Percentiles rank a stretch among this genome's conserved stretches.
Conservation (phyloP, 257 asterid species). For the Buddleja alternifolia region DNA sequence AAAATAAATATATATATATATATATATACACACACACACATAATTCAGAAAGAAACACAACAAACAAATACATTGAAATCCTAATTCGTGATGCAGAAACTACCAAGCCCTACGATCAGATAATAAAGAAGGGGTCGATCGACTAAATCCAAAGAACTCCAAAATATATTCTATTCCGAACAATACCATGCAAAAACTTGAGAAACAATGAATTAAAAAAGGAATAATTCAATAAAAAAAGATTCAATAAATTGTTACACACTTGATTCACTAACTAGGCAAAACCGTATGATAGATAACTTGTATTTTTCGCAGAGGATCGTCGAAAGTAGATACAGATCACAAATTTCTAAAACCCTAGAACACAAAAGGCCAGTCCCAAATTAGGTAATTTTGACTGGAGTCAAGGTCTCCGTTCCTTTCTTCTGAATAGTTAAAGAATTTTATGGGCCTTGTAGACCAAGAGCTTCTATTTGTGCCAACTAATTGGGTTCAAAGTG, state of each 20-base stretch:
- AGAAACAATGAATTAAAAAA: constrained; percentile 17
- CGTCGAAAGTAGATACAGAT: not conserved
- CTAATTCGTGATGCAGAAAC: constrained; percentile 5
- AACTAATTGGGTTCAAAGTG: not conserved
- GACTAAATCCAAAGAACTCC: constrained; percentile 3
- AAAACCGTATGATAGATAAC: not conserved
- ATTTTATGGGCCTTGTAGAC: not conserved
- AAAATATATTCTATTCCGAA: not conserved
- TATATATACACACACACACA: not conserved
- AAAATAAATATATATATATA: no score
- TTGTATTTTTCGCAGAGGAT: not conserved
- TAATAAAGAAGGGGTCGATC: not conserved
- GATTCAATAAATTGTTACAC: constrained; percentile 2
- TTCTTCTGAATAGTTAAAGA: not conserved
- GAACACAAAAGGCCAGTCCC: constrained; percentile 10
- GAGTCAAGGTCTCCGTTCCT: constrained; percentile 8
- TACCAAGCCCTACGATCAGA: constrained; percentile 5
- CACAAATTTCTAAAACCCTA: constrained; percentile 19
- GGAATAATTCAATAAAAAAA: not conserved
- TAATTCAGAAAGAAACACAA: not conserved
- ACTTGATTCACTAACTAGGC: constrained; percentile 16
- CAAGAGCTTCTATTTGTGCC: not conserved
- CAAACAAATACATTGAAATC: constrained; percentile 7
- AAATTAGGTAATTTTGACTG: constrained; percentile 33
- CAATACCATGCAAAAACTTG: constrained; percentile 4